Evolutionary conservation across 1,139 yeast genomes (phyloP).

Genomic region (Geotrichum armillariae): DNA sequence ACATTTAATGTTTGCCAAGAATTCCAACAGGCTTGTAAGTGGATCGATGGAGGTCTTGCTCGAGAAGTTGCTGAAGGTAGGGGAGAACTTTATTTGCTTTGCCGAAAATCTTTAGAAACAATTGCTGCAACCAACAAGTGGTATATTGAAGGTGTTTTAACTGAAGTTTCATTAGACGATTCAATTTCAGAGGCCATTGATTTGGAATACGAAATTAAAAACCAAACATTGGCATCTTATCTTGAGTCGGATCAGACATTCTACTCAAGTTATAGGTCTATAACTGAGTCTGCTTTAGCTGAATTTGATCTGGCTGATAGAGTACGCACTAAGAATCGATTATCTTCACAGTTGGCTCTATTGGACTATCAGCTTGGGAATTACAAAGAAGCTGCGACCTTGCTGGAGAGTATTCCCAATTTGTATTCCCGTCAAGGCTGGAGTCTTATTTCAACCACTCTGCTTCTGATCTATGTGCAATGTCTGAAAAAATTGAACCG

Average conservation of each 20-base stretch:
- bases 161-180: constrained; percentile 39
- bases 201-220: constrained; percentile 23
- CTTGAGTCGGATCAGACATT: constrained; percentile 37
- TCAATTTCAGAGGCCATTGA: constrained; percentile 24
- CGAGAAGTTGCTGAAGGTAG: constrained; percentile 40
- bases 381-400: constrained; percentile 59
- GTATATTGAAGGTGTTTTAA: constrained; percentile 46
- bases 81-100: constrained; percentile 41
- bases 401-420: constrained; percentile 66
- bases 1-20: constrained; percentile 37
- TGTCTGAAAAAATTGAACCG: constrained; percentile 56
- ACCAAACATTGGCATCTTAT: constrained; percentile 22
- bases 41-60: constrained; percentile 33
- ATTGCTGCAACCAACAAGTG: constrained; percentile 39
- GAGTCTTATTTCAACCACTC: constrained; percentile 59
- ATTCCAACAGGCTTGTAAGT: constrained; percentile 29
- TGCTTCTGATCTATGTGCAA: constrained; percentile 65
- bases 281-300: constrained; percentile 49
- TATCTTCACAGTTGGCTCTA: constrained; percentile 81
- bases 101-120: constrained; percentile 39
- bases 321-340: constrained; percentile 65
- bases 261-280: constrained; percentile 38
- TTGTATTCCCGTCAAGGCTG: constrained; percentile 61
- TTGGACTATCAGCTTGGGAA: constrained; percentile 60
- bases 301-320: constrained; percentile 52